Evolutionary conservation across 768 basidiomycete species (phyloP), one percentile per base, ranked within the genome.

Genomic region (Cytidiella melzeri): DNA sequence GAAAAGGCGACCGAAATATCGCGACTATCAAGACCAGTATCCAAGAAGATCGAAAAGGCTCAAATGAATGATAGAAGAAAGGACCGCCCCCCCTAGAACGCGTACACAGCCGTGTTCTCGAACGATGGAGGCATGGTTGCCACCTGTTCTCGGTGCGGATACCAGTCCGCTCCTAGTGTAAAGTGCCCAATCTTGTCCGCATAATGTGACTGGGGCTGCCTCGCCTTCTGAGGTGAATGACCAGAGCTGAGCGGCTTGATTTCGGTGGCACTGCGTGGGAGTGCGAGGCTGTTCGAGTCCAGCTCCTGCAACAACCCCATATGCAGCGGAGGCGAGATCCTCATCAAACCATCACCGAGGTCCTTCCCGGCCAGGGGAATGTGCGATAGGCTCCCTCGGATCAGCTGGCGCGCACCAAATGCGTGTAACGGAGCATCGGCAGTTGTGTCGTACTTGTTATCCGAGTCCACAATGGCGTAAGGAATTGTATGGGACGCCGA

Each of bases 281-380:
- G n/a, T n/a, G n/a, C 25, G 46, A 21, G 49, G 49, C 25, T 26
- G 49, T 36, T 41, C 26, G 41, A 10, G 6, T 43, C 21, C 43
- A 40, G 19, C 5, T 45, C 24, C 12, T 45, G 44, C 27, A 41
- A 18, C 10, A 11, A 15, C 44, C 15, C 13, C 28, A 15, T n/a
- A 5, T 12, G 28, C 15, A 39, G 51, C 44, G 21, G 44, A 20
- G 44, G 24, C 20, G 20, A 13, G 44, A 40, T 12, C 40, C 11
- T 12, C n/a, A 43, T 24, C 15, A 48, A 25, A 20, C 19, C 26
- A 34, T 45, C 25, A 13, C 47, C 47, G 47, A 48, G 21, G 25
- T 48, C 47, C 18, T 48, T 48, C 47, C 47, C 43, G 40, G 15
- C 34, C 42, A n/a, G 34, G 50, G 39, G 34, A 28, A 47, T n/a